A percentile compares a stretch with the other conserved stretches of the same genome.
These are phyloP conservation scores for Kwoniella shivajii DNA, from an alignment of 1,284 basidiomycete species.

Conservation along the genomic window DNA sequence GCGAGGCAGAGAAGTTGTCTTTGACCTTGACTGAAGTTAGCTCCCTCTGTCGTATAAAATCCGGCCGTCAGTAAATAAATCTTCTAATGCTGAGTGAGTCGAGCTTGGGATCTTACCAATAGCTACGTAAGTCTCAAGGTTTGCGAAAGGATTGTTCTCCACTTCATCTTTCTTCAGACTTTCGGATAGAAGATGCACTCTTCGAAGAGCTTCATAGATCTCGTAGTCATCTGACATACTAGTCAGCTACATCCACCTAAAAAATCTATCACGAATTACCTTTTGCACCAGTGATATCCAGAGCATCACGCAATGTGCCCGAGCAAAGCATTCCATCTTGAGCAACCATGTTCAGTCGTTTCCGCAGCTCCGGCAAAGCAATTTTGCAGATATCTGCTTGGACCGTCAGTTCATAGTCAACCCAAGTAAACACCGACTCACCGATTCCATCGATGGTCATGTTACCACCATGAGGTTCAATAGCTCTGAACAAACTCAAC, in stretches of 20 bases:
- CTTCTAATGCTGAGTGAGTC: too few species aligned
- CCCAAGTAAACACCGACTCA: too few species aligned
- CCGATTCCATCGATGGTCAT: slow-evolving; percentile 73
- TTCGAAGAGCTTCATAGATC: slow-evolving; percentile 60
- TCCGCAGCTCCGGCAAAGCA: slow-evolving; percentile 63
- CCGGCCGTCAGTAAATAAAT: background rate
- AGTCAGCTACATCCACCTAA: background rate
- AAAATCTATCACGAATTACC: slow-evolving; percentile 30
- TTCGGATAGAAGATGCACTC: slow-evolving; percentile 59
- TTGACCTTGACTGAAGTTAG: slow-evolving; percentile 76
- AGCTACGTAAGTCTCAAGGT: slow-evolving; percentile 57
- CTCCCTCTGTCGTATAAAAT: slow-evolving; percentile 54
- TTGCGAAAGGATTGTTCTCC: slow-evolving; percentile 58
- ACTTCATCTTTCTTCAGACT: slow-evolving; percentile 53
- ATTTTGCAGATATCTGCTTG: slow-evolving; percentile 59
- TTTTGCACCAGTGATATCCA: slow-evolving; percentile 56
- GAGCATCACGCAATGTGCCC: slow-evolving; percentile 67
- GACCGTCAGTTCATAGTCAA: background rate
- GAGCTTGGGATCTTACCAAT: slow-evolving; percentile 19
- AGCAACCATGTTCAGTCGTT: slow-evolving; percentile 63
- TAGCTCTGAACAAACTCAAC: slow-evolving; percentile 67
- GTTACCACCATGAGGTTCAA: slow-evolving; percentile 64
- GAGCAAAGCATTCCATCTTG: slow-evolving; percentile 49
- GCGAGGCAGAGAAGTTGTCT: slow-evolving; percentile 74
- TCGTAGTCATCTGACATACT: slow-evolving; percentile 56